phyloP scores from a whole-genome alignment of 2,329 filamentous ascomycete genomes.

The Ophiocordyceps polyrhachis-furcata region DNA sequence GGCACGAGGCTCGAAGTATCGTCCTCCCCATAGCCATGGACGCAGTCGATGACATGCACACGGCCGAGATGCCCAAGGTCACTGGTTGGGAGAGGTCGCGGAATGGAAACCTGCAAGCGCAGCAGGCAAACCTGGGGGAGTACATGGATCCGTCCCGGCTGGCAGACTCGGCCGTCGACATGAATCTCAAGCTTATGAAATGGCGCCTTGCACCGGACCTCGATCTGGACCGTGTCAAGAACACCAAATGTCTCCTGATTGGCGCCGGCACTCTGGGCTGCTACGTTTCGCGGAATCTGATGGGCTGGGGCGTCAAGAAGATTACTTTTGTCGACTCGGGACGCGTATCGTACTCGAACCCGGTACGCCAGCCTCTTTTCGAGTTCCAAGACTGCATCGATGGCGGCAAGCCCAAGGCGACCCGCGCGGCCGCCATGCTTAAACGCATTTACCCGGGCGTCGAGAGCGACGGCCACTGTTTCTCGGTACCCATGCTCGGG shows the following conservation, averaged over 20 bases:
- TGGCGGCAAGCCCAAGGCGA: slow-evolving; percentile 70
- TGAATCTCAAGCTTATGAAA: slow-evolving; percentile 97
- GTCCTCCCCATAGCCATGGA: slow-evolving; percentile 50
- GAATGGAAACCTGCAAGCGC: slow-evolving; percentile 57
- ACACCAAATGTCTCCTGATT: slow-evolving; percentile 74
- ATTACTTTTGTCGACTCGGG: slow-evolving; percentile 95
- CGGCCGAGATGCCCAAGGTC: slow-evolving; percentile 57
- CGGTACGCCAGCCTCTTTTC: slow-evolving; percentile 85
- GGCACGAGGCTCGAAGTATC: slow-evolving; percentile 67
- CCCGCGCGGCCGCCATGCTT: slow-evolving; percentile 60
- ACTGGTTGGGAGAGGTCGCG: slow-evolving; percentile 88
- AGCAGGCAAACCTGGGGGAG: slow-evolving; percentile 66
- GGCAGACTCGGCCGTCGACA: slow-evolving; percentile 84
- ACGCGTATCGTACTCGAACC: slow-evolving; percentile 86
- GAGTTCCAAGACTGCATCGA: slow-evolving; percentile 74
- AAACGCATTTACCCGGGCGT: slow-evolving; percentile 82
- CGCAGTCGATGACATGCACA: slow-evolving; percentile 21
- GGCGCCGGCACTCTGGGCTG: slow-evolving; percentile 87
- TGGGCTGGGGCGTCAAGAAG: slow-evolving; percentile 90
- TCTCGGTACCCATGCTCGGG: slow-evolving; percentile 89
- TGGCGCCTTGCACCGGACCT: slow-evolving; percentile 87
- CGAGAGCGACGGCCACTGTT: slow-evolving; percentile 56
- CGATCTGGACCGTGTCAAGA: slow-evolving; percentile 74
- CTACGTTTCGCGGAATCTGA: slow-evolving; percentile 78
- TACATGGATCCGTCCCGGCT: slow-evolving; percentile 83